Conservation (phyloP, 2,329 filamentous ascomycete species). For the Trichoderma lentiforme region DNA sequence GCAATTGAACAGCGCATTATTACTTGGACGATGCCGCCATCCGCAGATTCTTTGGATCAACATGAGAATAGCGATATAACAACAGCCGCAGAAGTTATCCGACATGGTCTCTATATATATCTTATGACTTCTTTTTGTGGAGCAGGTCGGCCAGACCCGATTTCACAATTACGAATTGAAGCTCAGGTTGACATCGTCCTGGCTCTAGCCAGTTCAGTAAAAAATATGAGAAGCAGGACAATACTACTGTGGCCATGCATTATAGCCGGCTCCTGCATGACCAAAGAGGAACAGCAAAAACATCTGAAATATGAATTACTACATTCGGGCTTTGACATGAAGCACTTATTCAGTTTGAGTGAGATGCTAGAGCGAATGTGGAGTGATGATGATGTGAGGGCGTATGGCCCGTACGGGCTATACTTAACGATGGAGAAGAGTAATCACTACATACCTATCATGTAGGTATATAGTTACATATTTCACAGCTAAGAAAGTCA, state of each 20-base stretch:
- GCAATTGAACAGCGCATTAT: background rate
- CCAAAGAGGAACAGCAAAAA: background rate
- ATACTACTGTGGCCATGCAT: background rate
- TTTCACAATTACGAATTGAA: background rate
- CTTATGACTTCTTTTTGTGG: background rate
- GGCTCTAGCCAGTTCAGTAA: background rate
- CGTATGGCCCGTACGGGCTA: background rate
- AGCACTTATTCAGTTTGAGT: background rate
- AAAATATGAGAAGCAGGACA: background rate
- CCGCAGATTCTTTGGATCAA: background rate
- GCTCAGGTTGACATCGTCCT: background rate
- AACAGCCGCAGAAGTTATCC: background rate
- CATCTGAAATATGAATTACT: background rate
- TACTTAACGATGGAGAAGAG: background rate
- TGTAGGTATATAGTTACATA: background rate
- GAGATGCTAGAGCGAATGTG: background rate
- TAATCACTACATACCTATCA: background rate
- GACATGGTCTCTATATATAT: background rate
- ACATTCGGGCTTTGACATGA: background rate
- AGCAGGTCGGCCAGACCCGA: background rate
- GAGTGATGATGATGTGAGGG: background rate
- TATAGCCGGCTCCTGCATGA: background rate
- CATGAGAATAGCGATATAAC: background rate
- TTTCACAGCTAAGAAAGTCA: too few relatives aligned
- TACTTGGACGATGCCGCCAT: background rate